Percentiles rank a stretch among this genome's conserved stretches.
These are phyloP conservation scores for Lachancea waltii DNA, from an alignment of 805 yeast genomes.

Conservation along the genomic window DNA sequence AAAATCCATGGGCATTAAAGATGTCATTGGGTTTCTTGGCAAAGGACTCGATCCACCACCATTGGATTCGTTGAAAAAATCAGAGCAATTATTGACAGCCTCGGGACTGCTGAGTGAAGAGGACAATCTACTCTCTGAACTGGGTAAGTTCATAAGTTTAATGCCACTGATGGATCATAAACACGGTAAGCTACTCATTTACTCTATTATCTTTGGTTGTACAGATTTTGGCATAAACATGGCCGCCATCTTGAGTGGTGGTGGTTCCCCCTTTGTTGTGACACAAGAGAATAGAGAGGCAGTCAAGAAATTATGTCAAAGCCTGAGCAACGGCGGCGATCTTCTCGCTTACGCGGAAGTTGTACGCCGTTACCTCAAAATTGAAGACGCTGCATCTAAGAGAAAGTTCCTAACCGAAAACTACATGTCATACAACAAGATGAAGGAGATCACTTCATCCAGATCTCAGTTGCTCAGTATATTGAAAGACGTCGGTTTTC, in stretches of 20 bases:
- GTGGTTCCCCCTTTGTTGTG: constrained; percentile 59
- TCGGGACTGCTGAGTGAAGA: constrained; percentile 61
- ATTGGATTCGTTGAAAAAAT: constrained; percentile 32
- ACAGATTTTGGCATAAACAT: constrained; percentile 69
- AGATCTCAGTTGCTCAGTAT: constrained; percentile 61
- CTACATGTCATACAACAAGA: constrained; percentile 51
- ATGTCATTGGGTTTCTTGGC: constrained; percentile 63
- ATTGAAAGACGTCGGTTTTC: constrained; percentile 72
- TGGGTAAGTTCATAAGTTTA: constrained; percentile 74
- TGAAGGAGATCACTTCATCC: constrained; percentile 68
- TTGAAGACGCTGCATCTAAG: constrained; percentile 23
- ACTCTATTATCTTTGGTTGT: constrained; percentile 79
- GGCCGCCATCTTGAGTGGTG: constrained; percentile 70
- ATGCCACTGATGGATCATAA: constrained; percentile 79
- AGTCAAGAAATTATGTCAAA: constrained; percentile 40
- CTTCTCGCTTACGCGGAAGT: constrained; percentile 60
- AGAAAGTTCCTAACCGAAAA: constrained; percentile 50
- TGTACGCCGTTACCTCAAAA: constrained; percentile 43
- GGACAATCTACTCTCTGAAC: constrained; percentile 50
- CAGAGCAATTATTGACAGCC: constrained; percentile 45
- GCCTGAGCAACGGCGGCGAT: constrained; percentile 53
- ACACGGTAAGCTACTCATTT: constrained; percentile 74
- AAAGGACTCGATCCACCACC: constrained; percentile 82
- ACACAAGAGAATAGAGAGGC: constrained; percentile 59
- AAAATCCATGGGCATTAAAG: constrained; percentile 77